Evolutionary conservation across 2,329 filamentous ascomycete genomes (phyloP), one percentile per base, ranked within the genome.

Genomic region (Paracorniculantispora psalliotae): DNA sequence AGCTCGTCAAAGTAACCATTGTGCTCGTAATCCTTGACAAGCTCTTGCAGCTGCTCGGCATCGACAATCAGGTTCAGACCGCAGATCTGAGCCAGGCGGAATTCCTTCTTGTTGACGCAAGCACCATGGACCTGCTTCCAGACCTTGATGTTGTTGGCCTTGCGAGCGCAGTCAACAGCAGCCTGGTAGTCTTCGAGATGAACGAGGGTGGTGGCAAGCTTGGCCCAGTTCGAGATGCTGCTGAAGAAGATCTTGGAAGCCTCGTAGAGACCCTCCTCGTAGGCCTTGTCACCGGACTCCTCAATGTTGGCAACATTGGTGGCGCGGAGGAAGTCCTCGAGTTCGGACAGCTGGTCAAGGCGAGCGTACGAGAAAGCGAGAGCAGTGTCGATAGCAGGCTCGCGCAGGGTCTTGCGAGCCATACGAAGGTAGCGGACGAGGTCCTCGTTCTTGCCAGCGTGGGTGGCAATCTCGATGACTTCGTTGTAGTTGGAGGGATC

Each of bases 221-320:
- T 99, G 59, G 93, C 93, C 94, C 94, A 99, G 83, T 99, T 99
- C 57, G 94, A 99, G 72, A 99, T 96, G 78, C 91, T 97, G 59
- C 86, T 91, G 79, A 87, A 99, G 83, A 97, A 99, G 70, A 99
- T 97, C 85, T 99, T 99, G 64, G 94, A 91, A 46, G 94, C 94
- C 80, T 97, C 89, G 70, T 94, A 93, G 70, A 91, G 87, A 61
- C 93, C 93, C 77, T 99, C 94, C 63, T 87, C 89, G 66, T 96
- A 97, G 23, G 94, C 93, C 81, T 97, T 97, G 82, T 99, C 94
- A 80, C 94, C 94, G 61, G 92, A 97, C 67, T 94, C 90, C 72
- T 99, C 94, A 57, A 97, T 83, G 72, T 99, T 92, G 56, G 94
- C 93, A 62, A 97, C 94, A 66, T 99, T 99, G 58, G 91, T 92